Evolutionary conservation across 192 early-diverging fungal species (phyloP), one percentile per base, ranked within the genome.

Genomic region (Umbelopsis ramanniana): DNA sequence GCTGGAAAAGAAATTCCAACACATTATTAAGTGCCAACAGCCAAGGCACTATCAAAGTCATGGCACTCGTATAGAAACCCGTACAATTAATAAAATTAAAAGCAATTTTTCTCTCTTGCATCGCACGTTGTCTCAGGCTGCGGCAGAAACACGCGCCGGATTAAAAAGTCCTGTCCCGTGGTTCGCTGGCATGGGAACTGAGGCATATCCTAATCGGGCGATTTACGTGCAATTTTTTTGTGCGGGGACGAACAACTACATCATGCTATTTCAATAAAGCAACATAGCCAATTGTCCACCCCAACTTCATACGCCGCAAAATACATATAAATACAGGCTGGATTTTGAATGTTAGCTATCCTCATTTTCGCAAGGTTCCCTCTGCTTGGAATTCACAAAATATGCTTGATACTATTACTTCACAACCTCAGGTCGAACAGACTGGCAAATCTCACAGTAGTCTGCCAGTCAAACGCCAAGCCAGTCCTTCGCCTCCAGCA

Each of bases 1-100:
- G 93, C 73, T 97, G 94, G 95, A 96, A 93, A 78, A 91, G 85
- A 46, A 81, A 89, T 67, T 81, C 92, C 4, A 92, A 92, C 66
- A 87, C 88, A 6, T 69, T 98, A 21, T 60, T 96, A 37, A 91
- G 92, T 2, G 95, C 95, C 60, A 98, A 97, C 75, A 95, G 93
- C 71, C 92, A 93, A 67, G 97, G 97, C 7, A 87, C 90, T 22
- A 92, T 98, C 75, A 93, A 93, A 78, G 90, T 95, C 12, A 78
- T 96, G 46, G 84, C 93, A 75, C 79, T 96, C 71, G 88, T 80
- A 29, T n/a, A n/a, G n/a, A n/a, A n/a, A n/a, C n/a, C n/a, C n/a
- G n/a, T n/a, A n/a, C n/a, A n/a, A n/a, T 47, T 26, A 19, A 45
- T 68, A 68, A 46, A 40, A 68, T 45, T 45, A 46, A n/a, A n/a